phyloP scores from a whole-genome alignment of 495 filamentous ascomycete species.

The Chaetomium fimeti region DNA sequence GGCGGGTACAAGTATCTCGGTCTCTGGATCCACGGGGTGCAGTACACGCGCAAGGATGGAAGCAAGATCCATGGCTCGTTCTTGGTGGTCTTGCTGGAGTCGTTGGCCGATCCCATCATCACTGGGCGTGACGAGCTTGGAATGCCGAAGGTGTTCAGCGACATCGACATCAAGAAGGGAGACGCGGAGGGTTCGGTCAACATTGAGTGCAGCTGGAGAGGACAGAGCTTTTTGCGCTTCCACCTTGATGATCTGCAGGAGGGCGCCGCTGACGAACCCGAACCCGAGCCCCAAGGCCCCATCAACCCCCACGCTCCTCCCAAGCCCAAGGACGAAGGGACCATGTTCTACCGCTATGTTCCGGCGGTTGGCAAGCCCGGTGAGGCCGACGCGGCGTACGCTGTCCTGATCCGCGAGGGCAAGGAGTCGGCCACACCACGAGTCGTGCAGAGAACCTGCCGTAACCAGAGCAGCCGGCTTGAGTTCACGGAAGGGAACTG shows the following conservation, averaged over 20 bases:
- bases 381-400: constrained; percentile 48
- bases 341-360: constrained; percentile 49
- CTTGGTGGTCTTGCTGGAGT: constrained; percentile 56
- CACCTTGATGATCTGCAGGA: constrained; percentile 42
- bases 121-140: constrained; percentile 57
- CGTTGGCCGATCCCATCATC: constrained; percentile 52
- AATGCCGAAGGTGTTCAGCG: constrained; percentile 55
- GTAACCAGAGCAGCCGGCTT: neutral
- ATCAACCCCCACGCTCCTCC: neutral
- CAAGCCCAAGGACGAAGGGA: constrained; percentile 37
- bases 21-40: constrained; percentile 58
- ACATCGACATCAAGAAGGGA: constrained; percentile 46
- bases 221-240: constrained; percentile 47
- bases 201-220: constrained; percentile 44
- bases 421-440: neutral
- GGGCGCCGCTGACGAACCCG: constrained; percentile 23
- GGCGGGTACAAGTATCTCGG: constrained; percentile 56
- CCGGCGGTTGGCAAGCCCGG: constrained; percentile 47
- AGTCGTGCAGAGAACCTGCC: neutral
- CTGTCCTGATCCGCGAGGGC: constrained; percentile 46
- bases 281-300: neutral
- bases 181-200: constrained; percentile 15
- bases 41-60: constrained; percentile 53
- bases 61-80: constrained; percentile 50
- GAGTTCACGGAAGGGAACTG: constrained; percentile 33